Evolutionary conservation across 2,329 filamentous ascomycete genomes (phyloP).

Genomic region (Ambrosiella beaveri): DNA sequence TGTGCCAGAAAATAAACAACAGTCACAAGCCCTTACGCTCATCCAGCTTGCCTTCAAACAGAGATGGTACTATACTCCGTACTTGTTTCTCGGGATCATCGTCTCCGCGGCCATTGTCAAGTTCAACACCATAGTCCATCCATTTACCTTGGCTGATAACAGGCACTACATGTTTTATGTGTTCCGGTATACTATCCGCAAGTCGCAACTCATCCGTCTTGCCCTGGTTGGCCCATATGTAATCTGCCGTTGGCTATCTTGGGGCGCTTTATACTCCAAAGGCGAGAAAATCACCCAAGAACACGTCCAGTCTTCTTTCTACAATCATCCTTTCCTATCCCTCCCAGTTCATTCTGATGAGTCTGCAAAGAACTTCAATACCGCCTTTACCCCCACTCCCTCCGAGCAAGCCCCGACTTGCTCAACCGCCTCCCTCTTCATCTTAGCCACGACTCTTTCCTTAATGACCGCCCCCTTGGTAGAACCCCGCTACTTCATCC

Average conservation of each 20-base stretch:
- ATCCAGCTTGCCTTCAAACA: constrained; percentile 16
- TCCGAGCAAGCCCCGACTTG: constrained; percentile 15
- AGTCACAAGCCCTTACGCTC: not conserved
- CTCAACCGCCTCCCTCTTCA: constrained; percentile 37
- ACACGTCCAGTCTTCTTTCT: not conserved
- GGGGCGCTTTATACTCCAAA: constrained; percentile 38
- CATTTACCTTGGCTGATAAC: constrained; percentile 92
- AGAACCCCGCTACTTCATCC: constrained; percentile 88
- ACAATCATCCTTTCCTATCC: constrained; percentile 18
- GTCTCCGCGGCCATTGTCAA: constrained; percentile 37
- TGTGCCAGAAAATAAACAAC: not conserved
- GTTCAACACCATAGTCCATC: constrained; percentile 85
- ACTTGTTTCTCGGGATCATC: constrained; percentile 21
- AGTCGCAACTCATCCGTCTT: constrained; percentile 46
- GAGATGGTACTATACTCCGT: constrained; percentile 23
- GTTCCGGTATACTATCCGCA: constrained; percentile 66
- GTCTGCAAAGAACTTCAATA: not conserved
- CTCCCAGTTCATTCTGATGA: not conserved
- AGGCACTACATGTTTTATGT: constrained; percentile 95
- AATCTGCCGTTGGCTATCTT: constrained; percentile 48
- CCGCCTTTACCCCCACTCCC: not conserved
- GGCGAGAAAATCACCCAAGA: not conserved
- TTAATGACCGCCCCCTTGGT: constrained; percentile 81
- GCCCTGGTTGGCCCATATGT: constrained; percentile 54
- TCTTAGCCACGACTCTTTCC: constrained; percentile 57